A percentile compares a stretch with the other conserved stretches of the same genome.
phyloP scores from a whole-genome alignment of 306 rosid genomes.

The Neltuma alba region DNA sequence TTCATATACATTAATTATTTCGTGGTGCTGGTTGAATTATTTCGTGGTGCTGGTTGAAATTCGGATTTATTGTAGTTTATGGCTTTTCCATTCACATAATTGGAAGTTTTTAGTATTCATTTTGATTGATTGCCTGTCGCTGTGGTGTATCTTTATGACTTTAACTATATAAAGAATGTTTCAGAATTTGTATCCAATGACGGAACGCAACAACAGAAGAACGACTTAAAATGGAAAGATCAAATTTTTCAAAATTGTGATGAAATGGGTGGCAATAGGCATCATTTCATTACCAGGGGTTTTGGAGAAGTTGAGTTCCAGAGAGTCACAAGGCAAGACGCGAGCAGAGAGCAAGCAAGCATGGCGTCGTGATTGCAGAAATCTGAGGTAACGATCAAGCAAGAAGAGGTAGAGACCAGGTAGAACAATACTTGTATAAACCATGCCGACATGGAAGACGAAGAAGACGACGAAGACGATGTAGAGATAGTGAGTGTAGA shows the following conservation, averaged over 20 bases:
- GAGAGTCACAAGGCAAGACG: conserved; percentile 55
- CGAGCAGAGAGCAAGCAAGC: conserved; percentile 62
- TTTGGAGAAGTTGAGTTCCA: conserved; percentile 84
- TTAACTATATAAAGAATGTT: too few species aligned
- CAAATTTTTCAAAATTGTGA: too few species aligned
- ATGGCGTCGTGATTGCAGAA: conserved; percentile 56
- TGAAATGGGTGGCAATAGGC: too few species aligned
- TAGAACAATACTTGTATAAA: conserved; percentile 53
- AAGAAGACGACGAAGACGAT: conserved; percentile 66
- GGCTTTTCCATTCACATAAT: too few species aligned
- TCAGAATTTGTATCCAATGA: too few species aligned
- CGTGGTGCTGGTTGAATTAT: not conserved
- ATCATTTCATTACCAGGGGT: conserved; percentile 60
- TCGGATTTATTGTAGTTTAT: too few species aligned
- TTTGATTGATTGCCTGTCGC: not conserved
- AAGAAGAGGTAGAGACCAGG: conserved; percentile 84
- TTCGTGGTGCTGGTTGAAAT: not conserved
- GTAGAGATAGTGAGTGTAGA: conserved; percentile 76
- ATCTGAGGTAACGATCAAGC: conserved; percentile 73
- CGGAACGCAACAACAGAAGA: too few species aligned
- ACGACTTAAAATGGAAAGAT: too few species aligned
- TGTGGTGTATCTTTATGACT: too few species aligned
- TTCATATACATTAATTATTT: not conserved
- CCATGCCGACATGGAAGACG: conserved; percentile 68
- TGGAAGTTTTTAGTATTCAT: not conserved